phyloP scores from a whole-genome alignment of 805 yeast species.

The Candida xiaguanensis region DNA sequence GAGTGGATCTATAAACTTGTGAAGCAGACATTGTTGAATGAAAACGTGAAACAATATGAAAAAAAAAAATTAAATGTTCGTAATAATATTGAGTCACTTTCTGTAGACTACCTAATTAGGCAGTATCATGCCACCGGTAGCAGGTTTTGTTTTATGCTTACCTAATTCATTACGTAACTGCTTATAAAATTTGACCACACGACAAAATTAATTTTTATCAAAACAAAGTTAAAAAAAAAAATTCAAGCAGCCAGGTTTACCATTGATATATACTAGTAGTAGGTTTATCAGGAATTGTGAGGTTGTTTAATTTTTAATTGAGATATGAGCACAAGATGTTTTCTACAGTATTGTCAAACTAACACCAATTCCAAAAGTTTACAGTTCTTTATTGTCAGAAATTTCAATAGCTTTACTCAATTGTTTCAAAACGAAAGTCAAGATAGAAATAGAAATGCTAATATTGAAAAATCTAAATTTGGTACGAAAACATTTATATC shows the following conservation, averaged over 20 bases:
- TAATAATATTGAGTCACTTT: not conserved
- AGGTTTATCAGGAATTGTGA: too few relatives aligned
- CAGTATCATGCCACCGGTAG: not conserved
- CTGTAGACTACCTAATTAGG: conserved; percentile 1
- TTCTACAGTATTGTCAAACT: too few relatives aligned
- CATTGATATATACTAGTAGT: too few relatives aligned
- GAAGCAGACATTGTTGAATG: conserved; percentile 22
- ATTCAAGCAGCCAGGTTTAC: too few relatives aligned
- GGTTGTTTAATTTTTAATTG: not conserved
- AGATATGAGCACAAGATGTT: conserved; percentile 1
- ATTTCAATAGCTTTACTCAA: not conserved
- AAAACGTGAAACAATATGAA: not conserved
- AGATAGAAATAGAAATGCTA: not conserved
- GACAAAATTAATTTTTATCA: not conserved
- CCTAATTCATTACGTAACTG: not conserved
- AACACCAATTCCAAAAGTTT: not conserved
- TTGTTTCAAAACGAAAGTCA: not conserved
- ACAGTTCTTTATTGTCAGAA: not conserved
- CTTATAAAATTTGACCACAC: not conserved
- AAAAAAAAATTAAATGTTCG: not conserved
- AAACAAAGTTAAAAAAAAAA: too few relatives aligned
- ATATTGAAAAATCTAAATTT: not conserved
- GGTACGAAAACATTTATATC: not conserved
- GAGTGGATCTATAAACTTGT: conserved; percentile 76
- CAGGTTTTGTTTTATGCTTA: not conserved